phyloP scores from a whole-genome alignment of 2,329 filamentous ascomycete species.

The Aspergillus sp. region DNA sequence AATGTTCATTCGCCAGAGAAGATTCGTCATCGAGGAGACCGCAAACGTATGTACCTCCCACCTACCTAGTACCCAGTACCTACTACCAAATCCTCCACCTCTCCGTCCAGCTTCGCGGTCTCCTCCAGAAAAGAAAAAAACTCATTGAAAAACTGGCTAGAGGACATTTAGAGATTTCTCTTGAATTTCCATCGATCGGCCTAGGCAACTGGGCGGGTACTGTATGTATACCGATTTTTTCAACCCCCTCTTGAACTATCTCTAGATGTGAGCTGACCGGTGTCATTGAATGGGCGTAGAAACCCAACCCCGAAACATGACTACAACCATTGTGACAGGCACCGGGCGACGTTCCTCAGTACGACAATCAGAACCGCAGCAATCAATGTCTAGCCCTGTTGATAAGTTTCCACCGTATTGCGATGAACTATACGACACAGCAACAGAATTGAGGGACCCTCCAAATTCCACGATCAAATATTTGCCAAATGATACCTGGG shows the following conservation, averaged over 20 bases:
- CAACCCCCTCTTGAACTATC: too few species aligned
- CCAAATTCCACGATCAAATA: conserved; percentile 24
- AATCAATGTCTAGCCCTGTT: conserved; percentile 28
- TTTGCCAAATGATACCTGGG: conserved; percentile 53
- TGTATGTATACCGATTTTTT: too few species aligned
- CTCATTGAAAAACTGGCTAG: conserved; percentile 4
- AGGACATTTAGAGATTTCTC: conserved; percentile 2
- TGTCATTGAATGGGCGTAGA: background rate
- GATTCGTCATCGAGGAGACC: conserved; percentile 25
- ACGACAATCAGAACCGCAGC: conserved; percentile 31
- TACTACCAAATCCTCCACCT: too few species aligned
- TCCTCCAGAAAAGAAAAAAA: conserved; percentile 1
- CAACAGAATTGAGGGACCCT: conserved; percentile 19
- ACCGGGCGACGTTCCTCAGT: conserved; percentile 36
- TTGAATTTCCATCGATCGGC: background rate
- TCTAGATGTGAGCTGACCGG: too few species aligned
- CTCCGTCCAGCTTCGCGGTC: too few species aligned
- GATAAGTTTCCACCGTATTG: conserved; percentile 42
- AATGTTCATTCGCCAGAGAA: conserved; percentile 20
- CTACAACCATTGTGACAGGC: conserved; percentile 35
- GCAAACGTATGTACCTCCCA: too few species aligned
- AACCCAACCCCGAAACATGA: conserved; percentile 23
- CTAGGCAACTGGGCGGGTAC: too few species aligned
- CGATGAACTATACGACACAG: conserved; percentile 30
- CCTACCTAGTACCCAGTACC: too few species aligned